These are phyloP conservation scores for Parasarocladium wereldwijsianum DNA, from an alignment of 2,329 filamentous ascomycete genomes.

Conservation along the genomic window DNA sequence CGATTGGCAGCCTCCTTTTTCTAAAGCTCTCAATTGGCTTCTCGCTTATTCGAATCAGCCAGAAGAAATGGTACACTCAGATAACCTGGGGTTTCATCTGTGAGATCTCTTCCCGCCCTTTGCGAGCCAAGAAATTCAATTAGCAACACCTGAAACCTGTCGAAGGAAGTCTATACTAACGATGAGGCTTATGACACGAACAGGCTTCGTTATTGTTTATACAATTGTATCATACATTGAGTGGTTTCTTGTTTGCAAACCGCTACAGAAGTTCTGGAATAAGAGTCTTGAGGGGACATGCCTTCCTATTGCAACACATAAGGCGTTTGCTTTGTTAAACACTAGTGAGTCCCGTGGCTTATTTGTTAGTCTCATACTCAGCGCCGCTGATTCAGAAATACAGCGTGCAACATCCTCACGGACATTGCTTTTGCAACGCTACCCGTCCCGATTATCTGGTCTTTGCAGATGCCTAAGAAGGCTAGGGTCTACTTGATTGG, in stretches of 20 bases:
- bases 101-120: not conserved
- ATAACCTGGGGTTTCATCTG: constrained; percentile 9
- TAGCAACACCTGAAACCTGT: not conserved
- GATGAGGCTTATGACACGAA: not conserved
- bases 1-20: constrained; percentile 11
- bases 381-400: not conserved
- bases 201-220: constrained; percentile 1
- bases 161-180: not conserved
- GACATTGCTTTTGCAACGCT: constrained; percentile 24
- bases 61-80: constrained; percentile 12
- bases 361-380: not conserved
- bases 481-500: constrained; percentile 21
- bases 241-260: constrained; percentile 2
- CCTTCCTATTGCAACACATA: constrained; percentile 1
- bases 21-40: constrained; percentile 13
- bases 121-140: not conserved
- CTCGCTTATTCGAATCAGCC: constrained; percentile 10
- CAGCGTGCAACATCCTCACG: constrained; percentile 22
- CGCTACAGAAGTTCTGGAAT: constrained; percentile 1
- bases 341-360: not conserved
- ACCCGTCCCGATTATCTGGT: constrained; percentile 24
- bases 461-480: constrained; percentile 19
- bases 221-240: constrained; percentile 2
- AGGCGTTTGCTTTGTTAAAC: constrained; percentile 3
- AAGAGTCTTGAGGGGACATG: constrained; percentile 1